Base-by-base conservation (phyloP, 345 rosid genomes). In the Eucalyptus rudis region DNA sequence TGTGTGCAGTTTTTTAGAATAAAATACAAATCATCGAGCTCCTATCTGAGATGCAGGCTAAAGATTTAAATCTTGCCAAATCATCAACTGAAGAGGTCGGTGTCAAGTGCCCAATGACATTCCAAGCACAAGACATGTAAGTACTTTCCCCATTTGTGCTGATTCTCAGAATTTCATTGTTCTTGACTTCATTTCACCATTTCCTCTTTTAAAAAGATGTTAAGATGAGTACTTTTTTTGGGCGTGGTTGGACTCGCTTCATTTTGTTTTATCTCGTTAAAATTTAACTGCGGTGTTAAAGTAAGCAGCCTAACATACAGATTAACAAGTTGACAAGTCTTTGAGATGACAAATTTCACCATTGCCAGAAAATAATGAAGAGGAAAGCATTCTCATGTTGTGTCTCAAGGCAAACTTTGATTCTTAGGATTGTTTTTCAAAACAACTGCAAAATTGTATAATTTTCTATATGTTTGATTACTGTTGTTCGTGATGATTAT, bases 21-120 rank as follows among this genome's bases (percentile, higher is more conserved):
- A 71, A 22, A 36, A 81, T 83, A 45, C 51, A 86, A 85, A 11
- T 43, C 6, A 29, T 87, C 2, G 11, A 56, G 49, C 36, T 24
- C 27, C 45, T 27, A 7, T 66, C 33, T 68, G 49, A 81, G 86
- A 88, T 94, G 90, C 95, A 97, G 99, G 96, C 96, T 50, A 97
- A 97, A 92, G 99, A 96, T 93, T 89, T 96, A 89, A 91, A 91
- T 93, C 96, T 96, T 11, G 98, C 97, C 62, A 94, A 92, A 88
- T 93, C 90, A 51, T 94, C 98, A 36, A 96, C 98, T 3, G 90
- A 95, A 90, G 96, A 93, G 88, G 93, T 91, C 86, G 95, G 91
- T 88, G 91, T 92, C 87, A 93, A 89, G 89, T 92, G 91, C 89
- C 94, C 96, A 86, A 31, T 96, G 90, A 93, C 95, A 90, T 90